Evolutionary conservation across 768 basidiomycete species (phyloP), one percentile per base, ranked within the genome.

Genomic region (Agaricus subrufescens): DNA sequence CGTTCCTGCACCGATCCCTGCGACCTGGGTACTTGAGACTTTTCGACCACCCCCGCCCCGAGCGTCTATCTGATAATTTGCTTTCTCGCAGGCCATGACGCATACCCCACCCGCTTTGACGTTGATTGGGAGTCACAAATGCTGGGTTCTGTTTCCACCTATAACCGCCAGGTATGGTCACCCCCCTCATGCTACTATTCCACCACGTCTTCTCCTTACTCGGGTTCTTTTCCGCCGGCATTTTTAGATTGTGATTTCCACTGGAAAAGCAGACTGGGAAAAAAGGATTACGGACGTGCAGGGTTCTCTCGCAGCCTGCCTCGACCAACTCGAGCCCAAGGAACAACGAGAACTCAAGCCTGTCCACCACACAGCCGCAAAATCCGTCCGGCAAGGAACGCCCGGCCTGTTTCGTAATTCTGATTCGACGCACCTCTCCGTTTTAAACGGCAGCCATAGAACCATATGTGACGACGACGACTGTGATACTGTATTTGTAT

Each of bases 251-350:
- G 76, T 98, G 34, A 89, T 98, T 52, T 94, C 91, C 1, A 96
- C 94, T 0, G 93, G 93, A 5, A 86, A 89, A 70, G 77, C 84
- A 19, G 93, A 98, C 72, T 98, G 95, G 95, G 81, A 84, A 39
- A 76, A 77, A 42, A 86, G 94, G 43, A 83, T 98, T 57, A 87
- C 88, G 2, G 81, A 86, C 56, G 87, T 82, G 27, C 72, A 78
- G 26, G 81, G 78, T 47, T 84, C 87, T 4, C 82, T 98, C 26
- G 90, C 94, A 5, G 78, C 83, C 58, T 70, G 81, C 71, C 64
- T 87, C 62, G 60, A 69, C 26, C 66, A 70, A 54, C 71, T 11
- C 65, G 70, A 43, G 64, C 63, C 53, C 52, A 69, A 38, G 54
- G 67, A 30, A 60, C 72, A 14, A 60, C 66, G 42, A 64, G 65